phyloP scores from a whole-genome alignment of 352 stramenopile genomes.

The Blastocystis sp. region DNA sequence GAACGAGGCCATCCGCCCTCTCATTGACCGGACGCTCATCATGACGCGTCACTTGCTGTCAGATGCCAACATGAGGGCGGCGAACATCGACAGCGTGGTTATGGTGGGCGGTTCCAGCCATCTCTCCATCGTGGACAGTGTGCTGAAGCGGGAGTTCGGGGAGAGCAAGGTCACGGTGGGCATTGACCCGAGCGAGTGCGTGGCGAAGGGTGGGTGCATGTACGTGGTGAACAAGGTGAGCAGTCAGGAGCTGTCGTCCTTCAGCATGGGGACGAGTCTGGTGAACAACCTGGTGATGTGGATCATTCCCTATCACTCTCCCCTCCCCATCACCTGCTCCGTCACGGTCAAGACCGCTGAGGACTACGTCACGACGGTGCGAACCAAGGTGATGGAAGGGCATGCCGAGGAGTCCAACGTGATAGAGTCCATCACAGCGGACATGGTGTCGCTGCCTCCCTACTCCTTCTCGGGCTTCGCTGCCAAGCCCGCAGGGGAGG shows the following conservation, averaged over 20 bases:
- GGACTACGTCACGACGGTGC: background rate
- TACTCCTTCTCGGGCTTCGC: background rate
- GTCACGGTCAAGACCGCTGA: background rate
- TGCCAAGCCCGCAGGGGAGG: background rate
- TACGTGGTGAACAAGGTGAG: background rate
- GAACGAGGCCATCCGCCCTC: background rate
- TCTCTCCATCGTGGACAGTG: slow-evolving; percentile 94
- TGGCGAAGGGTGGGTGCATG: slow-evolving; percentile 91
- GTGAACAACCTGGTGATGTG: slow-evolving; percentile 19
- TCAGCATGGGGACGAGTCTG: background rate
- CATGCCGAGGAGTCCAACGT: background rate
- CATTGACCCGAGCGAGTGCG: slow-evolving; percentile 96
- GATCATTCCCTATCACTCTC: slow-evolving; percentile 15
- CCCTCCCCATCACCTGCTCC: background rate
- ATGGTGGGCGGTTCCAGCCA: slow-evolving; percentile 97
- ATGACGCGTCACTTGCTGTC: slow-evolving; percentile 92
- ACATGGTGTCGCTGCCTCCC: background rate
- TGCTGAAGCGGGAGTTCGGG: slow-evolving; percentile 98
- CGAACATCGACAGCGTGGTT: slow-evolving; percentile 96
- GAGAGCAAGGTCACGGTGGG: slow-evolving; percentile 88
- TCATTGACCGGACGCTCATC: slow-evolving; percentile 94
- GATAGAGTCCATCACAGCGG: background rate
- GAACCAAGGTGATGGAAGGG: slow-evolving; percentile 3
- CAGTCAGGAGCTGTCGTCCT: slow-evolving; percentile 4
- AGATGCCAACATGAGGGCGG: slow-evolving; percentile 92